Base-by-base conservation (phyloP, 2,329 filamentous ascomycete species). In the Drechslera avenae region DNA sequence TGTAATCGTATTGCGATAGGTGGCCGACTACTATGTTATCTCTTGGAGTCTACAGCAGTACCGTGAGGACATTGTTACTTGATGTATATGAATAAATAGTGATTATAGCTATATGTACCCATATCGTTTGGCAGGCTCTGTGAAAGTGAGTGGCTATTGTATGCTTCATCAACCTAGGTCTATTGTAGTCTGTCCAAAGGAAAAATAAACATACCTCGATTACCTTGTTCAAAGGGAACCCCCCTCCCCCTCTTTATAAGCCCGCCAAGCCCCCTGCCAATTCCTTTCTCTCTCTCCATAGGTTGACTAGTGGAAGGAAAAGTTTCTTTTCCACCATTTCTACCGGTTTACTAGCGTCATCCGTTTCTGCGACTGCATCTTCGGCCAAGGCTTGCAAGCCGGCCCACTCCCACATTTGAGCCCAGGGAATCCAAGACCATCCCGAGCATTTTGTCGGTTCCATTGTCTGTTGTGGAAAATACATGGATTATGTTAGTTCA, bases 361-460 rank as follows among this genome's bases (percentile, higher is more conserved):
- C n/a, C n/a, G n/a, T n/a, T n/a, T n/a, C n/a, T n/a, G n/a, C 21
- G 6, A 8, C 21, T 23, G 21, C n/a, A n/a, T 52, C 54, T 36
- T 69, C 69, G 5, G 64, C 64, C 14, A 65, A 53, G 1, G 68
- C 64, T 42, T 70, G 67, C 67, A 67, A 39, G 26, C 69, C 62
- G 1, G 69, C 71, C 67, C 71, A 76, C 14, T 48, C 53, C 61
- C 66, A 64, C 59, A 84, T 64, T 28, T 79, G 72, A 16, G 73
- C 66, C 82, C 82, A 85, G 1, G 57, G 68, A 0, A 76, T 63
- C 81, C 81, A 84, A 17, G 79, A 70, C 83, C 83, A 85, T 0
- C 70, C 73, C 4, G 76, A 76, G 59, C 83, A 85, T 64, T 84
- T 85, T 2, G 82, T 69, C 0, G 79, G 77, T 54, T 83, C 80